Percentiles rank a stretch among this genome's conserved stretches.
Conservation (phyloP, 2,329 filamentous ascomycete species). For the Aspergillus ochraceus region DNA sequence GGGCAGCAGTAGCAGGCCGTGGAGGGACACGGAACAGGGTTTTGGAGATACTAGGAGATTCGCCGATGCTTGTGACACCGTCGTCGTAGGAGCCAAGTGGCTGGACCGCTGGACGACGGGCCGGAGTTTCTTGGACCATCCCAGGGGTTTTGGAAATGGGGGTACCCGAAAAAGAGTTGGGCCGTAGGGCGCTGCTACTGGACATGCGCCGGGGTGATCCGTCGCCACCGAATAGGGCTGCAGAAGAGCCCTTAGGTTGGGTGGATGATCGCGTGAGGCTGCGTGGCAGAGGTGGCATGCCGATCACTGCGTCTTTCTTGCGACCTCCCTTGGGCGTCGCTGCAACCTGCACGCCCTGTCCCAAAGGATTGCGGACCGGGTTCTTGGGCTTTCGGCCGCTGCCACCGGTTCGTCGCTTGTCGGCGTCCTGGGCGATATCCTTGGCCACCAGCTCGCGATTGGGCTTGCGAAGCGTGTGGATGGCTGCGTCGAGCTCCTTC, state of each 20-base stretch:
- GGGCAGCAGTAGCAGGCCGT: constrained; percentile 26
- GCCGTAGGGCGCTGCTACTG: constrained; percentile 24
- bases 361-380: constrained; percentile 41
- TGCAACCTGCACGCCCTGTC: constrained; percentile 50
- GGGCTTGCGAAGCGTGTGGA: constrained; percentile 48
- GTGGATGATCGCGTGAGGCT: constrained; percentile 30
- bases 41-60: constrained; percentile 16
- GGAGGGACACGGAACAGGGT: constrained; percentile 30
- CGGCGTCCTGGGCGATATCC: constrained; percentile 46
- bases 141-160: constrained; percentile 18
- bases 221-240: constrained; percentile 6
- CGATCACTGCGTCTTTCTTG: constrained; percentile 30
- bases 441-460: constrained; percentile 48
- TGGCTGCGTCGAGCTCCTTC: constrained; percentile 50
- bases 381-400: constrained; percentile 42
- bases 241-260: constrained; percentile 20
- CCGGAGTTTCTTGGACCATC: constrained; percentile 42
- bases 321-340: constrained; percentile 47
- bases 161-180: constrained; percentile 28
- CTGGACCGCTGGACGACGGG: constrained; percentile 31
- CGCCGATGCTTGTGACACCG: constrained; percentile 7
- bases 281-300: constrained; percentile 28
- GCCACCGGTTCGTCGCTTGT: constrained; percentile 34
- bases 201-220: constrained; percentile 1
- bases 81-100: constrained; percentile 19